Conservation (phyloP, 1,139 yeast species). For the Entelexis sorbosivorans region DNA sequence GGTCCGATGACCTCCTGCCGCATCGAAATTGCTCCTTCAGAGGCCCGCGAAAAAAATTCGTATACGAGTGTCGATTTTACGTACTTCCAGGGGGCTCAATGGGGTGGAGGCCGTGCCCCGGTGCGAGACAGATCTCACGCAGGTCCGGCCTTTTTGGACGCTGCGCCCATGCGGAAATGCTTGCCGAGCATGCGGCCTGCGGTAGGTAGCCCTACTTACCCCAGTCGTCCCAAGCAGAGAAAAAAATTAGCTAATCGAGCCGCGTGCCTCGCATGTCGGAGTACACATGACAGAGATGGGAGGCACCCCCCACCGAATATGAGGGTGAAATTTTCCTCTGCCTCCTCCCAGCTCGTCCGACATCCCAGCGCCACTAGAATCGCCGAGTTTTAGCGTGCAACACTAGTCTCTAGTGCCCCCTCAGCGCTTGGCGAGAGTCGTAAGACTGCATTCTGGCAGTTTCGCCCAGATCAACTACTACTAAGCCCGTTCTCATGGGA, state of each 20-base stretch:
- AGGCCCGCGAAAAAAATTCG: background rate
- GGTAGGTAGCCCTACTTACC: background rate
- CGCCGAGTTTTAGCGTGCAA: slow-evolving; percentile 1
- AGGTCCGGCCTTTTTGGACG: background rate
- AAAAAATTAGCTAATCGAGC: slow-evolving; percentile 6
- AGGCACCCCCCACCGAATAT: background rate
- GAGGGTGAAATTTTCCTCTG: slow-evolving; percentile 4
- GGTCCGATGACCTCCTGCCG: background rate
- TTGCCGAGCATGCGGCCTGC: background rate
- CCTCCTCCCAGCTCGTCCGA: slow-evolving; percentile 1
- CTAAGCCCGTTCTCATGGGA: slow-evolving; percentile 11
- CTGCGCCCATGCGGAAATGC: background rate
- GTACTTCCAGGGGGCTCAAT: background rate
- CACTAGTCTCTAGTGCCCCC: slow-evolving; percentile 7
- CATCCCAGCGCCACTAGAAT: background rate
- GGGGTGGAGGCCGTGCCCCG: background rate
- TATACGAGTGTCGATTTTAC: background rate
- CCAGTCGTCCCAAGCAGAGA: background rate
- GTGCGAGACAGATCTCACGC: background rate
- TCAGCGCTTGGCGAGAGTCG: slow-evolving; percentile 17
- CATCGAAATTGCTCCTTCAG: background rate
- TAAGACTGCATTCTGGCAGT: slow-evolving; percentile 4
- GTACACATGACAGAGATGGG: background rate
- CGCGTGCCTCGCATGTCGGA: slow-evolving; percentile 1
- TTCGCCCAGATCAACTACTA: background rate